Evolutionary conservation across 805 yeast species (phyloP).

Genomic region (Yamadazyma paraphyllophila): DNA sequence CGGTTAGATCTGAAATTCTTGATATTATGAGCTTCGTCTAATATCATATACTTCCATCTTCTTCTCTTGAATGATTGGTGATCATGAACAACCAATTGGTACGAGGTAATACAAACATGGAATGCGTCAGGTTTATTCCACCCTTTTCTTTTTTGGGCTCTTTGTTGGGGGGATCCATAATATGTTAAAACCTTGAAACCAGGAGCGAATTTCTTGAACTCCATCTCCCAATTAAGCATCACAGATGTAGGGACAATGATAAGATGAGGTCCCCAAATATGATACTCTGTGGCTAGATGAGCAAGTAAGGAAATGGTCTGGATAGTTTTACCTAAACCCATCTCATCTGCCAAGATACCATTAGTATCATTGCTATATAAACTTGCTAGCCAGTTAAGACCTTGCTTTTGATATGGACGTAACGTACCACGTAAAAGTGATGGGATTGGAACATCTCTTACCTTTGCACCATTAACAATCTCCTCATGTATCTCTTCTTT

Average conservation of each 20-base stretch:
- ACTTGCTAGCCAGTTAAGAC: constrained; percentile 95
- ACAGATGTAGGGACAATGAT: constrained; percentile 98
- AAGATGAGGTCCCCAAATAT: constrained; percentile 96
- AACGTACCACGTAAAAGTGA: constrained; percentile 73
- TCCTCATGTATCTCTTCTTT: constrained; percentile 14
- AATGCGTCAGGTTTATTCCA: constrained; percentile 97
- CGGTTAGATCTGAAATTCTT: constrained; percentile 94
- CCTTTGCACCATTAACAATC: constrained; percentile 42
- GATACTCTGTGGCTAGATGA: constrained; percentile 89
- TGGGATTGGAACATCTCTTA: constrained; percentile 73
- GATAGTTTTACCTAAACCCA: constrained; percentile 97
- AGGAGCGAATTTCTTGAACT: constrained; percentile 95
- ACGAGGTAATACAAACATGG: constrained; percentile 95
- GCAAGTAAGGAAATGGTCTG: constrained; percentile 88
- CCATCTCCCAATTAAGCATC: constrained; percentile 99
- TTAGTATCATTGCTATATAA: constrained; percentile 88
- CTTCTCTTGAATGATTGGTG: constrained; percentile 90
- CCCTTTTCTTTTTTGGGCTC: constrained; percentile 93
- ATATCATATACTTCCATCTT: constrained; percentile 93
- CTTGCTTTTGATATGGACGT: constrained; percentile 92
- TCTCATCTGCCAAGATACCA: constrained; percentile 97
- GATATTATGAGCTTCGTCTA: constrained; percentile 98
- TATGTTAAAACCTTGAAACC: constrained; percentile 94
- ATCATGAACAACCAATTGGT: constrained; percentile 96
- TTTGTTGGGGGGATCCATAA: constrained; percentile 95